Base-by-base conservation (phyloP, 1,139 yeast species). In the Debaryomycetaceae sp. region DNA sequence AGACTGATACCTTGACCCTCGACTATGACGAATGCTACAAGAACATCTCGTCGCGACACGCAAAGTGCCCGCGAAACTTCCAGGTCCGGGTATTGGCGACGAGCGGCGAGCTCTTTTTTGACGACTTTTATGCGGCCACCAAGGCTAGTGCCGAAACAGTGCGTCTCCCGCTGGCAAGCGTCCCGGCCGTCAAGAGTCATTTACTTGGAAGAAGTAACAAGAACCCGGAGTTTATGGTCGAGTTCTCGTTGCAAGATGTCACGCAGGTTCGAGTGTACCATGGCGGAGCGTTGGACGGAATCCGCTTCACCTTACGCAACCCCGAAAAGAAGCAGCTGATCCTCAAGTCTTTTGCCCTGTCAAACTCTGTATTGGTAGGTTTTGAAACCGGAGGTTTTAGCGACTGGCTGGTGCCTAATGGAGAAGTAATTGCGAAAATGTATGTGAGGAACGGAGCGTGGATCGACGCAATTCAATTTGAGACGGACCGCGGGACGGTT, bases 391-490 rank as follows among this genome's bases (percentile, higher is more conserved):
- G 61, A 2, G 57, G 63, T 27, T 76, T 66, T 33, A 50, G 77
- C 1, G 92, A 80, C 30, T 68, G 79, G 35, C 49, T 47, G 2
- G 45, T 87, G 7, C 55, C 58, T 3, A 53, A 51, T 0, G 82
- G 74, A 22, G 95, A 87, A 45, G 38, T 41, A 8, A 58, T 90
- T 6, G 48, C 61, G 4, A 79, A 77, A 24, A 60, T 86, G 33
- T 64, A 67, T 31, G 58, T 85, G 27, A 64, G 94, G 37, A 63
- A 75, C 29, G 97, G 97, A 5, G 77, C 69, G 2, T 90, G 97
- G 96, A 61, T 90, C 12, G 97, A 90, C 58, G 95, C 80, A 2
- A 56, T 83, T 13, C 93, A 81, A 44, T 72, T 93, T 13, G 69
- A 62, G 37, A 68, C 68, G 15, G 43, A 54, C 25, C 60, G 55